A percentile compares a stretch with the other conserved stretches of the same genome.
phyloP scores from a whole-genome alignment of 2,329 filamentous ascomycete species.

The Rhinocladiella mackenziei region DNA sequence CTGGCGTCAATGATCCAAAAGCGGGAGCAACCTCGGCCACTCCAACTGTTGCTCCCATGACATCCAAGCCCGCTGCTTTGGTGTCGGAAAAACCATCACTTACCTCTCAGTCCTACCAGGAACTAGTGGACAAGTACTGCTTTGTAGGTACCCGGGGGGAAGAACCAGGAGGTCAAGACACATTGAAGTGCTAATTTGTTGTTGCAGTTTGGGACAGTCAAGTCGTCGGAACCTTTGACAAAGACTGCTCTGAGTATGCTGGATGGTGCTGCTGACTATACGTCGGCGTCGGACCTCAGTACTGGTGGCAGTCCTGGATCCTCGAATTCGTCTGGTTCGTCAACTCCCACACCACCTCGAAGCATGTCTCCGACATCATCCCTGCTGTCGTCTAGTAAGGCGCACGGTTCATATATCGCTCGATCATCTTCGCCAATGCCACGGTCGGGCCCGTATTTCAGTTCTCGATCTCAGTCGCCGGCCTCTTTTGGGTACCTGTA shows the following conservation, averaged over 20 bases:
- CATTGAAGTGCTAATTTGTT: slow-evolving; percentile 30
- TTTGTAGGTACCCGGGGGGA: slow-evolving; percentile 78
- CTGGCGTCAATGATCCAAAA: slow-evolving; percentile 21
- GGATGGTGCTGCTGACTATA: slow-evolving; percentile 40
- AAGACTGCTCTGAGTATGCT: slow-evolving; percentile 30
- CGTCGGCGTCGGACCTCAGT: slow-evolving; percentile 25
- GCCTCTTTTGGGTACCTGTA: slow-evolving; percentile 43
- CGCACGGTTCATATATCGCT: slow-evolving; percentile 36
- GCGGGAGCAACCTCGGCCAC: slow-evolving; percentile 11
- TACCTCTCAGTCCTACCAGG: slow-evolving; percentile 86
- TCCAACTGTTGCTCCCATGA: slow-evolving; percentile 35
- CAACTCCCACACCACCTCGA: slow-evolving; percentile 23
- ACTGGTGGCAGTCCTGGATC: slow-evolving; percentile 25
- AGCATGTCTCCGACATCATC: slow-evolving; percentile 19
- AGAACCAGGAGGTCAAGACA: slow-evolving; percentile 28
- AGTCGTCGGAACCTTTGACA: slow-evolving; percentile 34
- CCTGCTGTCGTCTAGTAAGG: slow-evolving; percentile 16
- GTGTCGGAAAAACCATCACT: slow-evolving; percentile 64
- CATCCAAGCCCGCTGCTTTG: slow-evolving; percentile 51
- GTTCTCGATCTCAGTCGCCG: slow-evolving; percentile 39
- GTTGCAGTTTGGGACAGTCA: slow-evolving; percentile 50
- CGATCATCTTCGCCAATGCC: slow-evolving; percentile 43
- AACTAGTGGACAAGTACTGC: slow-evolving; percentile 98
- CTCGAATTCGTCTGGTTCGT: slow-evolving; percentile 30
- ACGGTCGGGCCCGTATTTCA: slow-evolving; percentile 38